These are phyloP conservation scores for Ceratocystis cubensis DNA, from an alignment of 2,329 filamentous ascomycete species.

Conservation along the genomic window DNA sequence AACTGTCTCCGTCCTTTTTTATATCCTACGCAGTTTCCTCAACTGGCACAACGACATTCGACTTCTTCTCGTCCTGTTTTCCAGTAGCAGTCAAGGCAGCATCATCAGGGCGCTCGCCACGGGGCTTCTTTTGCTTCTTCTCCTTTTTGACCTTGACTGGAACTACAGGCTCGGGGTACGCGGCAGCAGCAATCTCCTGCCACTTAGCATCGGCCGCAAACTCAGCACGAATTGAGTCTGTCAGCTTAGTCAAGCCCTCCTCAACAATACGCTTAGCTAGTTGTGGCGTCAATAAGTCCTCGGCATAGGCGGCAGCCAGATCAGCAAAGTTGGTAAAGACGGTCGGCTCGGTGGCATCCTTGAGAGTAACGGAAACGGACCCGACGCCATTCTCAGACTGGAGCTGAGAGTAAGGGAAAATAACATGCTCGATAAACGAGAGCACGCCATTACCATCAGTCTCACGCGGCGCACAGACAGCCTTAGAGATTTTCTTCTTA, in stretches of 20 bases:
- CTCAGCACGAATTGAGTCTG: slow-evolving; percentile 64
- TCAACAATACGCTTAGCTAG: slow-evolving; percentile 74
- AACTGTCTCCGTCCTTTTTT: neutral
- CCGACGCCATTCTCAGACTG: slow-evolving; percentile 26
- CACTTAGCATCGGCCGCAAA: slow-evolving; percentile 63
- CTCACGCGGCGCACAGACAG: slow-evolving; percentile 60
- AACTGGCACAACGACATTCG: slow-evolving; percentile 18
- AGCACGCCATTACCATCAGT: slow-evolving; percentile 79
- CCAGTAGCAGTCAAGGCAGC: slow-evolving; percentile 35
- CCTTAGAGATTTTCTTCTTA: slow-evolving; percentile 74
- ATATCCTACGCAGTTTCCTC: slow-evolving; percentile 13
- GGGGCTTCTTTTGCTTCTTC: slow-evolving; percentile 58
- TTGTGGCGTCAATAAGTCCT: slow-evolving; percentile 72
- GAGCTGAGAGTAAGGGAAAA: slow-evolving; percentile 64
- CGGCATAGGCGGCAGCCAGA: slow-evolving; percentile 67
- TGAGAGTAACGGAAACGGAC: slow-evolving; percentile 47
- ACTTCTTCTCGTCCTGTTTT: slow-evolving; percentile 13
- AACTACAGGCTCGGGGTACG: slow-evolving; percentile 56
- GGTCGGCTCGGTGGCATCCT: slow-evolving; percentile 56
- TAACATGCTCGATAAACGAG: slow-evolving; percentile 73
- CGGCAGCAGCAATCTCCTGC: slow-evolving; percentile 56
- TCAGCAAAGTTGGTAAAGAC: slow-evolving; percentile 65
- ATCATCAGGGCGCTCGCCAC: slow-evolving; percentile 45
- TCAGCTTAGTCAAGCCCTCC: slow-evolving; percentile 56
- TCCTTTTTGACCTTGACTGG: slow-evolving; percentile 50